Evolutionary conservation across 306 rosid species (phyloP), one percentile per base, ranked within the genome.

Genomic region (Casuarina equisetifolia): DNA sequence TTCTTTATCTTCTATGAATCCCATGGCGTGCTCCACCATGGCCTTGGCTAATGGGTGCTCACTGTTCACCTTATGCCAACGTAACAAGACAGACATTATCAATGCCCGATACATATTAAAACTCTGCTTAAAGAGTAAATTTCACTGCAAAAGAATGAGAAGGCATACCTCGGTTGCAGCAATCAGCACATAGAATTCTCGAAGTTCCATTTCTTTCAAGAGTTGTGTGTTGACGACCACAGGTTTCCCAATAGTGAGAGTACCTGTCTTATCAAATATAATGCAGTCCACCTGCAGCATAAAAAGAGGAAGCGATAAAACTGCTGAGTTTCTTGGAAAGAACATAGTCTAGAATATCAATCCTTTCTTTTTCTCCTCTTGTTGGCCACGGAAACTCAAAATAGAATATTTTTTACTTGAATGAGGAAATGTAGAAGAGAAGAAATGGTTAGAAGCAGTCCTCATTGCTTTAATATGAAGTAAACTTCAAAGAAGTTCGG

Each of bases 21-120:
- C 87, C 84, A 89, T 91, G 64, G 90, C 93, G 50, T 88, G 75
- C 75, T 88, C 90, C 35, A 93, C 91, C 73, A 91, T 89, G 74
- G 98, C 90, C 83, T 88, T 93, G 77, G 88, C 98, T 49, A 93
- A 80, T 49, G 98, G 98, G 74, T 93, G 98, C 80, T 93, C 98
- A 36, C 97, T 91, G 76, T 93, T 93, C 79, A 75, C 98, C 98
- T 93, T 76, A 82, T 78, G 54, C 43, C 77, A 3, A 79, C 35
- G 39, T 20, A 46, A 46, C 3, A 76, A 76, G 45, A 66, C 17
- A 20, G 9, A 8, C 7, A 44, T 17, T 62, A 72, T n/a, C 19
- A 42, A n/a, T 72, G 12, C 12, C 42, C 15, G 45, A 5, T 16
- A 15, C 5, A 63, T 54, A 4, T 59, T 15, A 44, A 25, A 25